Evolutionary conservation across 2,329 filamentous ascomycete species (phyloP), one percentile per base, ranked within the genome.

Genomic region (Penicillium sp.): DNA sequence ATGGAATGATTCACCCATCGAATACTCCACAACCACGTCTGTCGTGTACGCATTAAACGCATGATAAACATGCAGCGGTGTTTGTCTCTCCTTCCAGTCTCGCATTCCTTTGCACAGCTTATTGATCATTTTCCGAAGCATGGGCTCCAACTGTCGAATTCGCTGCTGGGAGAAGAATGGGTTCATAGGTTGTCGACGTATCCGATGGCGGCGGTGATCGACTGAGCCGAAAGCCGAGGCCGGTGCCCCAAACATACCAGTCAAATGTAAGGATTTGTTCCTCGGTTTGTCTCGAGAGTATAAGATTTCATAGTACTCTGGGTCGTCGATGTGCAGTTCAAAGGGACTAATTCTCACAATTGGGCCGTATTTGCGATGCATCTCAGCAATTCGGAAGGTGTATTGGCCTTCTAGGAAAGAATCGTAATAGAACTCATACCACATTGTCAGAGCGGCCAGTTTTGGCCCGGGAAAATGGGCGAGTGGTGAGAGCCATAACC

Each of bases 11-110:
- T 61, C 50, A n/a, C 65, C 64, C 62, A 72, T 65, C n/a, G 65
- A 65, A 55, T 78, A 79, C 50, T 76, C 69, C 56, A 75, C 77
- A 58, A 80, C 76, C 42, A 79, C 72, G 32, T 80, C 77, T 32
- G 76, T 76, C 2, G 75, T 75, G 44, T 75, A 67, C 21, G 75
- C 75, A 23, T 70, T 73, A 47, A 74, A 76, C 0, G 72, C 65
- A 53, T 68, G 56, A 35, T 68, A 60, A 32, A 65, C 52, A 27
- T 60, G 57, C 32, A 70, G 51, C 3, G 65, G 60, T 35, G 50
- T 41, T 3, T 50, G 41, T 23, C 57, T 59, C 15, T 54, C 50
- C 35, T 55, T 58, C 35, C 61, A 65, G 13, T 56, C 62, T 5
- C 57, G 49, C 25, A 70, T 57, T 8, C 65, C 62, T 31, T 49